These are phyloP conservation scores for Botrytis tulipae DNA, from an alignment of 2,329 filamentous ascomycete species.

Conservation along the genomic window DNA sequence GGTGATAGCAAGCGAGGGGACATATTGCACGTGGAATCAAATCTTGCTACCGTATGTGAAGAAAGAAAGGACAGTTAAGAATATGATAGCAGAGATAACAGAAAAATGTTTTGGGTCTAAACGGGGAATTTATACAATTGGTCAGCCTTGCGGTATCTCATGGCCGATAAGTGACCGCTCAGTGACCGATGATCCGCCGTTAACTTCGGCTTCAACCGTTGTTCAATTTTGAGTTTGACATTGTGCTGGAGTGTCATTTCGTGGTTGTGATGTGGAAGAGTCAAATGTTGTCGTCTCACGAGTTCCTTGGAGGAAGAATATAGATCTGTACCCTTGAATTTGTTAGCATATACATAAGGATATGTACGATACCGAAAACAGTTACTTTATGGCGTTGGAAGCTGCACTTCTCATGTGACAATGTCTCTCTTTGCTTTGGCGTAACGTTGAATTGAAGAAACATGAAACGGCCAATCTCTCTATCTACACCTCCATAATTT, in stretches of 20 bases:
- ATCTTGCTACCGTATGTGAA: neutral
- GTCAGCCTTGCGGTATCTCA: slow-evolving; percentile 17
- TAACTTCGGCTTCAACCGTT: neutral
- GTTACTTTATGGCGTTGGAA: neutral
- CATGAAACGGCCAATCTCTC: too few species aligned
- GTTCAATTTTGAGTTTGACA: neutral
- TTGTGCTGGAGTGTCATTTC: neutral
- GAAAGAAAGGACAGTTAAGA: neutral
- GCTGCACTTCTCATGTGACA: neutral
- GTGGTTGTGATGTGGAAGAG: neutral
- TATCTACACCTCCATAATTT: neutral
- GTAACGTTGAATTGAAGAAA: neutral
- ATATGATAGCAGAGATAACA: neutral
- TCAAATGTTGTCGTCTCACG: neutral
- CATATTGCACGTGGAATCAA: slow-evolving; percentile 20
- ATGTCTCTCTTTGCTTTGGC: neutral
- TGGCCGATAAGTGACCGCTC: slow-evolving; percentile 1
- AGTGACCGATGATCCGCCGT: neutral
- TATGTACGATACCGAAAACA: neutral
- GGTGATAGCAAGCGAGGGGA: slow-evolving; percentile 22
- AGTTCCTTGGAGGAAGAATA: neutral
- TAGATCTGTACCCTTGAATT: neutral
- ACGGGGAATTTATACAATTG: neutral
- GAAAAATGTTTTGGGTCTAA: slow-evolving; percentile 12
- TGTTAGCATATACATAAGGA: neutral